Base-by-base conservation (phyloP, 176 grass and related monocot species). In the Typha latifolia region DNA sequence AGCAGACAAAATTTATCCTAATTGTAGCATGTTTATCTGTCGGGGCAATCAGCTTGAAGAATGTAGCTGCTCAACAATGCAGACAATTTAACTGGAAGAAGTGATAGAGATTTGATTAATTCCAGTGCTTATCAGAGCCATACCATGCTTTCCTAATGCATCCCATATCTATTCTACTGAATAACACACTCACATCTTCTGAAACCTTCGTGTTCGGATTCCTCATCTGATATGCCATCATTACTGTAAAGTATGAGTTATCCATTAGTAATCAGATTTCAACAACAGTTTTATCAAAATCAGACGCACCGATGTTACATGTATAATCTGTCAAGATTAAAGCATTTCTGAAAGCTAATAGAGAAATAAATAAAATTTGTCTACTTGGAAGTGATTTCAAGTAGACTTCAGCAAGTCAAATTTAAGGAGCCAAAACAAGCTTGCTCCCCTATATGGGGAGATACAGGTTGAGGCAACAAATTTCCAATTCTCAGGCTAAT, bases 101-200 rank as follows among this genome's bases (percentile, higher is more conserved):
- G 61, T 52, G 16, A 51, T 48, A 29, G 53, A 14, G 50, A 20
- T 21, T 21, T 14, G 62, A 55, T 34, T 32, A 34, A n/a, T 56
- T 63, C 32, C 51, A 32, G 21, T 26, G 48, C 62, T 77, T 65
- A 53, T 68, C 48, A 18, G 13, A 47, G 53, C 73, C 74, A 62
- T 70, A 48, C 31, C 22, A 59, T n/a, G 32, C 21, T 63, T 49
- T 73, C 65, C 61, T 72, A 63, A 63, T 73, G 37, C 37, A 10
- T 43, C 8, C 5, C 5, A 43, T 43, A 43, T 43, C 5, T 43
- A 10, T 8, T 43, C 70, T 93, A 97, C 76, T 92, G 86, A 81
- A 97, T 83, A 62, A 86, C 83, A 66, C 94, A 97, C 57, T 90
- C 86, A 13, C 94, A 97, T 85, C 87, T 92, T 62, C 88, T 82